Percentiles rank a stretch among this genome's conserved stretches.
Evolutionary conservation across 352 stramenopile genomes (phyloP).

Genomic region (Phytophthora hybrid): DNA sequence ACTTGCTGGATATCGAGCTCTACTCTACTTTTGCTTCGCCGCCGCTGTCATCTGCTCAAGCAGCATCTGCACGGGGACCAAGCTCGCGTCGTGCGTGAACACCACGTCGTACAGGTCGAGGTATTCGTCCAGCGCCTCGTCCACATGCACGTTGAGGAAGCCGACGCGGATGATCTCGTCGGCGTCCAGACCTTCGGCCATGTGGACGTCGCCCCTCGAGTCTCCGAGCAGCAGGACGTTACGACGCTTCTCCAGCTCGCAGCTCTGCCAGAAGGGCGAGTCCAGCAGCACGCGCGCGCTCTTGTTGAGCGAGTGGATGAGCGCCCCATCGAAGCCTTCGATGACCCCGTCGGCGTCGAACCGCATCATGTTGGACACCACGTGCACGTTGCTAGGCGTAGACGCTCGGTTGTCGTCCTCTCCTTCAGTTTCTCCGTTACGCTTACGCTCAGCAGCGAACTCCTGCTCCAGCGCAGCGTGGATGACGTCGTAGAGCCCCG

Average conservation of each 20-base stretch:
- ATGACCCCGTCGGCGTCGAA: conserved; percentile 57
- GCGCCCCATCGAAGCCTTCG: conserved; percentile 61
- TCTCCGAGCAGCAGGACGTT: conserved; percentile 80
- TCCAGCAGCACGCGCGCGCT: conserved; percentile 71
- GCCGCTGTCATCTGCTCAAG: conserved; percentile 48
- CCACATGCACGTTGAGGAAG: conserved; percentile 74
- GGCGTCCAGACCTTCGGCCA: conserved; percentile 63
- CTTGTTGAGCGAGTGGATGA: conserved; percentile 87
- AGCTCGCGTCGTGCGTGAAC: conserved; percentile 70
- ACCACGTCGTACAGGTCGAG: conserved; percentile 72
- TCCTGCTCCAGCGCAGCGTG: conserved; percentile 57
- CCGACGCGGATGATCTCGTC: conserved; percentile 74
- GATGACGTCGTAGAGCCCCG: conserved; percentile 66
- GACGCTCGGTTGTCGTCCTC: neutral
- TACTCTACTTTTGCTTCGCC: neutral
- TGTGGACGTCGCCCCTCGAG: conserved; percentile 64
- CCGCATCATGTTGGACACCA: conserved; percentile 84
- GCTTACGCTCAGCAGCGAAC: conserved; percentile 38
- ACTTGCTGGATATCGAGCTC: neutral
- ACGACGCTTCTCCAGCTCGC: conserved; percentile 53
- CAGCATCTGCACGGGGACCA: conserved; percentile 56
- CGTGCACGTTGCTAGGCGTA: conserved; percentile 66
- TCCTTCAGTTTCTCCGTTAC: conserved; percentile 2
- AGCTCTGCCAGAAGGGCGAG: conserved; percentile 67
- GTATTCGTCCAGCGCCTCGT: conserved; percentile 75